Evolutionary conservation across 1,139 yeast genomes (phyloP), one percentile per base, ranked within the genome.

Genomic region (Taphrina confusa): DNA sequence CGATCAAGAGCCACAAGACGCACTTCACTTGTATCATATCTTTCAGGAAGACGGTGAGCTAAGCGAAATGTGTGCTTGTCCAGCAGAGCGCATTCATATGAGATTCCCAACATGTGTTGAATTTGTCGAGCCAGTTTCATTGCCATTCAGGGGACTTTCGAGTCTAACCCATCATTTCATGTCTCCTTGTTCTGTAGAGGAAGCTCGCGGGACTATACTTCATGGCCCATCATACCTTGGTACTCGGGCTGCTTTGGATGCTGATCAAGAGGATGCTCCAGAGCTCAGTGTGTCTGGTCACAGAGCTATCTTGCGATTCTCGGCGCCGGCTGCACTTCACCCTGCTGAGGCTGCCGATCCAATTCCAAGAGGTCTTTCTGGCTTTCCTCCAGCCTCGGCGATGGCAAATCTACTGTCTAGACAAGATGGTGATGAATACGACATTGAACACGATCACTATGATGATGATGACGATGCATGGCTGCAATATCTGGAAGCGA

Each of bases 121-220:
- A n/a, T 37, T 37, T 18, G n/a, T 37, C n/a, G 42, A 37, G n/a
- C 42, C 42, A 22, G n/a, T 37, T 6, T 18, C 4, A n/a, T 2
- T 37, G 42, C 18, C 2, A 4, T 37, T 37, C n/a, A 25, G 25
- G 6, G 42, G 42, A 9, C n/a, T 37, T 11, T 2, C 18, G 1
- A 37, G 42, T 18, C 42, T 37, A 1, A 37, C 42, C n/a, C 42
- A 37, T 37, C 42, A 37, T n/a, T 37, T 37, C 42, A 37, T 37
- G 6, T 37, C 42, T 4, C 42, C 42, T 9, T 37, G 42, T n/a
- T 37, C 42, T 6, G 8, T 37, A 22, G 42, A 37, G 42, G 42
- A 37, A 37, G 42, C 42, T 37, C 42, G 42, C 20, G 42, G 25
- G n/a, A 18, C n/a, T 16, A 11, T 37, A 9, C 42, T 37, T n/a